phyloP scores from a whole-genome alignment of 2,329 filamentous ascomycete species.

The Lecanicillium sp. region DNA sequence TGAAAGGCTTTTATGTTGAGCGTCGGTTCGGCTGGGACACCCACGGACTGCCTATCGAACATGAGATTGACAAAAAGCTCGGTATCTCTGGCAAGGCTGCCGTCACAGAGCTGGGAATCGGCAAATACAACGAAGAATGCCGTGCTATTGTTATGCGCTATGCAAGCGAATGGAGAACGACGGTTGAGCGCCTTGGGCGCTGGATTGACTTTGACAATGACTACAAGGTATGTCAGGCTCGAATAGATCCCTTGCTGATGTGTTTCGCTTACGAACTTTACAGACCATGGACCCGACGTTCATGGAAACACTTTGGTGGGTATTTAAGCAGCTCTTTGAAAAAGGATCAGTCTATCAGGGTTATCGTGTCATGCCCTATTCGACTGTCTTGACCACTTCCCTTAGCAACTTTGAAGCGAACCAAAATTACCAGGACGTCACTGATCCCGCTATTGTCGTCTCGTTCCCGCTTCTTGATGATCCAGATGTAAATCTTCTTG shows the following conservation, averaged over 20 bases:
- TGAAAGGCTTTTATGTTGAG: conserved; percentile 91
- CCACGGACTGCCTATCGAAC: conserved; percentile 89
- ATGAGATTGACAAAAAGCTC: conserved; percentile 95
- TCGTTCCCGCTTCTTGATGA: conserved; percentile 78
- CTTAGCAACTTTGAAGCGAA: conserved; percentile 90
- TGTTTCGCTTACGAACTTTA: not conserved
- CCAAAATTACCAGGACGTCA: conserved; percentile 90
- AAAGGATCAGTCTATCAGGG: conserved; percentile 86
- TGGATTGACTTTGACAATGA: conserved; percentile 99
- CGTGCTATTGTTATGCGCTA: conserved; percentile 90
- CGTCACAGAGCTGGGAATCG: conserved; percentile 77
- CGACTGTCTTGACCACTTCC: conserved; percentile 79
- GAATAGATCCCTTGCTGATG: not conserved
- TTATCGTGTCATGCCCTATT: conserved; percentile 91
- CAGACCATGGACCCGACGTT: conserved; percentile 89
- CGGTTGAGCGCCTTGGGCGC: conserved; percentile 79
- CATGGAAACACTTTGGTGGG: conserved; percentile 97
- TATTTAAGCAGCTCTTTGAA: conserved; percentile 87
- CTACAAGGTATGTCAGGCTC: conserved; percentile 60
- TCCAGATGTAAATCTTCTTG: conserved; percentile 65
- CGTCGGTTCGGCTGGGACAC: conserved; percentile 92
- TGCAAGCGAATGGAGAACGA: conserved; percentile 76
- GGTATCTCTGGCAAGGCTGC: conserved; percentile 82
- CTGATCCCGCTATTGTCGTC: conserved; percentile 83
- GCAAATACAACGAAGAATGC: conserved; percentile 86